Evolutionary conservation across 306 rosid genomes (phyloP), one percentile per base, ranked within the genome.

Genomic region (Crataegus laevigata): DNA sequence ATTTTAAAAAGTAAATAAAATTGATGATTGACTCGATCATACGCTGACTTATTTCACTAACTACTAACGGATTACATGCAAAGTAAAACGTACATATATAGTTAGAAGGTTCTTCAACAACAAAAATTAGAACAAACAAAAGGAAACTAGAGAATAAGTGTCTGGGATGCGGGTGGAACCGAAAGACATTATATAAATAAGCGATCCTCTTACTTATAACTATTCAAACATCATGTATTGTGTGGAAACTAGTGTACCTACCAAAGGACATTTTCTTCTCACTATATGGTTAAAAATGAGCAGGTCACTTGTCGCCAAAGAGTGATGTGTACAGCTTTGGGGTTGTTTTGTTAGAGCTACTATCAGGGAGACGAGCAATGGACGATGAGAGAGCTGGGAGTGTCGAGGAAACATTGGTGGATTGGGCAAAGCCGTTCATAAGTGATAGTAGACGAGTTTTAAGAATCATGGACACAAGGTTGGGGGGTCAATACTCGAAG

Each of bases 321-420:
- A 91, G 93, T 69, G 98, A 94, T 73, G 97, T 94, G 54, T 94
- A 91, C 88, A 87, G 96, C 84, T 94, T 94, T 12, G 98, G 98
- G 0, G 97, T 94, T 0, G 91, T 94, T 62, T 62, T 91, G 71
- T 77, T 94, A 68, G 98, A 94, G 83, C 74, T 94, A 38, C 85
- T 94, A 51, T 82, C 96, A 1, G 97, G 98, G 78, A 85, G 85
- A 68, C 85, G 89, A 8, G 96, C 86, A 61, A 60, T 85, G 59
- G 91, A 84, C 17, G 86, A 80, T 0, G 91, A 89, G 11, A 85
- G 70, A 61, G 76, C 74, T 4, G 90, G 87, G 59, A 72, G 60
- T 67, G 79, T 80, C 0, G 93, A 87, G 34, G 96, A 94, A 70
- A 87, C 93, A 52, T 80, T 94, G 70, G 98, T 94, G 15, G 91